A percentile compares a stretch with the other conserved stretches of the same genome.
Conservation (phyloP, 768 basidiomycete species). For the Panaeolus cyanescens region DNA sequence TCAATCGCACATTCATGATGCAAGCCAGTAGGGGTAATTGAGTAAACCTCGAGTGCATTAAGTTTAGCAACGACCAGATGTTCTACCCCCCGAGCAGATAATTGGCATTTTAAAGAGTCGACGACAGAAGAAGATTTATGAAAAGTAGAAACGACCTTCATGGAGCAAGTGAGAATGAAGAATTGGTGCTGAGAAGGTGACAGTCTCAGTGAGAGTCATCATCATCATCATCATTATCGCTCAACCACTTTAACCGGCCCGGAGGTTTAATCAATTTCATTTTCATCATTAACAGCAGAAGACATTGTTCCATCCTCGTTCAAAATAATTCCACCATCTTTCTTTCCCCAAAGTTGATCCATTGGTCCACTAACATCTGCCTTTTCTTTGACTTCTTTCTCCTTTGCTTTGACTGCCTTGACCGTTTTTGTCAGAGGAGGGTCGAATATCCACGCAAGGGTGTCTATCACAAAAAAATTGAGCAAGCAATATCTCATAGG, state of each 20-base stretch:
- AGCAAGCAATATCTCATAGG: not conserved
- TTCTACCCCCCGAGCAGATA: conserved; percentile 55
- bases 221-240: not conserved
- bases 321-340: conserved; percentile 41
- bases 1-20: conserved; percentile 59
- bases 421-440: conserved; percentile 46
- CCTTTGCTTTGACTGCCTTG: conserved; percentile 29
- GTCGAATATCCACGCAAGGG: conserved; percentile 52
- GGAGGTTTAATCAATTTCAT: conserved; percentile 20
- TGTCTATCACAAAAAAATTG: conserved; percentile 39
- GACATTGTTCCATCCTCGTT: conserved; percentile 68
- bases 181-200: conserved; percentile 5
- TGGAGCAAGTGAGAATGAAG: conserved; percentile 16
- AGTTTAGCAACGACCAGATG: conserved; percentile 72
- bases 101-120: conserved; percentile 65
- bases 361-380: conserved; percentile 33
- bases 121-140: conserved; percentile 75
- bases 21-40: conserved; percentile 61
- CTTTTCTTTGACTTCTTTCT: not conserved
- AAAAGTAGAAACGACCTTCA: conserved; percentile 74
- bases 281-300: conserved; percentile 28
- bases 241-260: conserved; percentile 1
- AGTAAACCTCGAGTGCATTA: conserved; percentile 68
- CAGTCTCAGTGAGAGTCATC: not conserved
- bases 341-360: conserved; percentile 48